Conservation (phyloP, 2,329 filamentous ascomycete species). For the Botrytis cinerea region DNA sequence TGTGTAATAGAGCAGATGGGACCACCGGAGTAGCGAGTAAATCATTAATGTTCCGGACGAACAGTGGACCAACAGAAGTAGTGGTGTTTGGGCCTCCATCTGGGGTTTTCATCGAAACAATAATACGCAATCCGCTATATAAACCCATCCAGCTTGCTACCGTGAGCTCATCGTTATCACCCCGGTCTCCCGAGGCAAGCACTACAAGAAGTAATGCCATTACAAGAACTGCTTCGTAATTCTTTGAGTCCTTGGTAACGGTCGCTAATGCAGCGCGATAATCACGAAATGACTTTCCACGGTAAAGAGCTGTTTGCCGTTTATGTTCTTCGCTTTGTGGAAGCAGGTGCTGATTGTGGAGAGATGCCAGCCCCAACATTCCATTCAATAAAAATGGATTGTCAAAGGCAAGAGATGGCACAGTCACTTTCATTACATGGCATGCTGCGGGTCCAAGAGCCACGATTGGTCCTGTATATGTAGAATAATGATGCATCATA, state of each 20-base stretch:
- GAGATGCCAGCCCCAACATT: conserved; percentile 38
- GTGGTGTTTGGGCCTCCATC: conserved; percentile 14
- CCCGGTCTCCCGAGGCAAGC: conserved; percentile 32
- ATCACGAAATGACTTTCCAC: conserved; percentile 30
- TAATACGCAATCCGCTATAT: conserved; percentile 30
- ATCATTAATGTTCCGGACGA: conserved; percentile 31
- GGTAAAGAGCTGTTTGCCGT: conserved; percentile 35
- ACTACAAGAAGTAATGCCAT: conserved; percentile 37
- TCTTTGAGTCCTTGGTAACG: conserved; percentile 26
- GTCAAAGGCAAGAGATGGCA: conserved; percentile 39
- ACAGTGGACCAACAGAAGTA: conserved; percentile 33
- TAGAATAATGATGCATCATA: conserved; percentile 39
- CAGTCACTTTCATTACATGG: conserved; percentile 28
- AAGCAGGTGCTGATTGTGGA: conserved; percentile 34
- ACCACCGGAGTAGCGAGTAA: conserved; percentile 32
- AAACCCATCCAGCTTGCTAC: conserved; percentile 36
- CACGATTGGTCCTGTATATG: conserved; percentile 31
- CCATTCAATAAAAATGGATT: conserved; percentile 37
- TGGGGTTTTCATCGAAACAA: conserved; percentile 11
- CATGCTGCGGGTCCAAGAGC: conserved; percentile 27
- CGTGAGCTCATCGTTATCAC: conserved; percentile 31
- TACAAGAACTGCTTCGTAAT: conserved; percentile 36
- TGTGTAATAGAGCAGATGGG: conserved; percentile 33
- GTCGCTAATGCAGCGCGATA: conserved; percentile 34
- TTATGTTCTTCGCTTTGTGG: conserved; percentile 26